Evolutionary conservation across 495 filamentous ascomycete species (phyloP).

Genomic region (Neurospora cerealis): DNA sequence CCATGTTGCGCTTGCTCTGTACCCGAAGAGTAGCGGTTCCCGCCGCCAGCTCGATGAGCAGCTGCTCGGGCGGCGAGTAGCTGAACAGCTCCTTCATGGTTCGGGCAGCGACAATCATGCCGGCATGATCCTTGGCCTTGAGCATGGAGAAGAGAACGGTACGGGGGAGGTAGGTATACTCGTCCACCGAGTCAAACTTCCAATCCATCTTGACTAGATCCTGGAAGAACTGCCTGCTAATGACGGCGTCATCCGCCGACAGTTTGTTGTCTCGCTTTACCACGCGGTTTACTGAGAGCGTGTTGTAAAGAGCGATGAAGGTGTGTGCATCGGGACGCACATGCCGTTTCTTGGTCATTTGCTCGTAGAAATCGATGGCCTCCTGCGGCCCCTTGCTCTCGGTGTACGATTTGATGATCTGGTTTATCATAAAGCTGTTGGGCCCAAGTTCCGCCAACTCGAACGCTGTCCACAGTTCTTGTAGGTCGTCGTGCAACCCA

Average conservation of each 20-base stretch:
- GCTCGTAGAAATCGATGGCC: slow-evolving; percentile 47
- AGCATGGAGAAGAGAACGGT: slow-evolving; percentile 36
- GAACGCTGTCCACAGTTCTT: slow-evolving; percentile 48
- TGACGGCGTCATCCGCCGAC: slow-evolving; percentile 36
- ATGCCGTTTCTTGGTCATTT: slow-evolving; percentile 23
- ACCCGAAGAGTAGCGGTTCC: slow-evolving; percentile 27
- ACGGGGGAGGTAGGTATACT: slow-evolving; percentile 28
- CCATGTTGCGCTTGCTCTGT: slow-evolving; percentile 21
- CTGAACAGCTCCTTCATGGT: slow-evolving; percentile 44
- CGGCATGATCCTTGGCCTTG: slow-evolving; percentile 34
- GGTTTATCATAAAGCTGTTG: slow-evolving; percentile 66
- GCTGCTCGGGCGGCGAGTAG: slow-evolving; percentile 33
- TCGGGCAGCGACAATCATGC: slow-evolving; percentile 51
- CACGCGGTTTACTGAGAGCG: slow-evolving; percentile 33
- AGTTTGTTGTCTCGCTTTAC: slow-evolving; percentile 30
- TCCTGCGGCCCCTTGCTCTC: slow-evolving; percentile 38
- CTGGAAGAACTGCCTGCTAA: slow-evolving; percentile 46
- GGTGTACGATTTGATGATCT: slow-evolving; percentile 54
- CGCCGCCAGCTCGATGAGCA: slow-evolving; percentile 31
- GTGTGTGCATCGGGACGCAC: slow-evolving; percentile 57
- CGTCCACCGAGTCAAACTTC: slow-evolving; percentile 21
- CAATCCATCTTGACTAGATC: slow-evolving; percentile 44
- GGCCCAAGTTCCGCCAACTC: slow-evolving; percentile 49
- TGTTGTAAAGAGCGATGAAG: slow-evolving; percentile 55
- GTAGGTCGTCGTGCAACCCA: slow-evolving; percentile 43